These are phyloP conservation scores for Termitomyces heimii DNA, from an alignment of 768 basidiomycete species.

Conservation along the genomic window DNA sequence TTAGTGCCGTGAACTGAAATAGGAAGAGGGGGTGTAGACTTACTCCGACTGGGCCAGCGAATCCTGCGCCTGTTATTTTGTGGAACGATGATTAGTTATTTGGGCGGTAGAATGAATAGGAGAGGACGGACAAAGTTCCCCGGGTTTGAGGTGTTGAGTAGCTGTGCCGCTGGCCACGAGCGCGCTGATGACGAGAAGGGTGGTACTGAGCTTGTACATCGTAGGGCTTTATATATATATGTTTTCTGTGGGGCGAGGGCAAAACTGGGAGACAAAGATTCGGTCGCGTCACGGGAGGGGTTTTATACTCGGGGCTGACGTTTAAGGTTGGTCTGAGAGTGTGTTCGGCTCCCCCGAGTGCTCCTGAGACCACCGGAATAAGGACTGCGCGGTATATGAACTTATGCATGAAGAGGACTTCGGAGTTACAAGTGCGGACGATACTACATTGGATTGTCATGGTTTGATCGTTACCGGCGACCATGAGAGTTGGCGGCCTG, in stretches of 20 bases:
- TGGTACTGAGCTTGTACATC: neutral
- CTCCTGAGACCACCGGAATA: too few species aligned
- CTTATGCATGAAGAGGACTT: neutral
- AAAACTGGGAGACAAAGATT: neutral
- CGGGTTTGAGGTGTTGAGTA: neutral
- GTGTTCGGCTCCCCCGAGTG: neutral
- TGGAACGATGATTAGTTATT: neutral
- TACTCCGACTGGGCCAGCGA: conserved; percentile 9
- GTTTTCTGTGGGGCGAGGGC: too few species aligned
- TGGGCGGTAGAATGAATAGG: neutral
- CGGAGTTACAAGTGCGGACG: neutral
- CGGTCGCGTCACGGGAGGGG: neutral
- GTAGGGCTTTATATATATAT: too few species aligned
- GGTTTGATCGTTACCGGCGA: neutral
- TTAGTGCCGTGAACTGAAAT: neutral
- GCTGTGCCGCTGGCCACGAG: neutral
- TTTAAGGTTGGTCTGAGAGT: neutral
- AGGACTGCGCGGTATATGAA: neutral
- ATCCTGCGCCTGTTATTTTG: neutral
- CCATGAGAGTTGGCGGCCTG: neutral
- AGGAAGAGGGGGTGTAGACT: neutral
- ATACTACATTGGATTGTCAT: neutral
- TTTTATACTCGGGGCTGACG: neutral
- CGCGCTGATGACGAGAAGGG: neutral
- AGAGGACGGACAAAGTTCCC: conserved; percentile 1